These are phyloP conservation scores for Macrolepiota dolichaula DNA, from an alignment of 768 basidiomycete genomes.

Conservation along the genomic window DNA sequence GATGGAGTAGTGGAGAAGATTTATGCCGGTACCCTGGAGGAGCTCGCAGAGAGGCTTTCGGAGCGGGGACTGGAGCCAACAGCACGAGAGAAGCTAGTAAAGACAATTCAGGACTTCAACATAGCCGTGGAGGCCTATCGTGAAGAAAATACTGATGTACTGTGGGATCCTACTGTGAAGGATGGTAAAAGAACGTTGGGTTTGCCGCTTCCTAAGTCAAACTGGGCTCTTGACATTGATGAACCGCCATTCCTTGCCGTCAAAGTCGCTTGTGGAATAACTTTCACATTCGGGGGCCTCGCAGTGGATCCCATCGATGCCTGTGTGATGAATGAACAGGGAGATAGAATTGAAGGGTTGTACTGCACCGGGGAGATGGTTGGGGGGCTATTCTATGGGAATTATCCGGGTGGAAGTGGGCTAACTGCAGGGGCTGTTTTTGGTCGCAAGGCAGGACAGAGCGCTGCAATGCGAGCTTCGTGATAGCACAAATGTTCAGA, in stretches of 20 bases:
- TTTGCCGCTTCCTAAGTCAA: constrained; percentile 53
- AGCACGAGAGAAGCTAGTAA: constrained; percentile 36
- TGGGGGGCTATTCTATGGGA: constrained; percentile 57
- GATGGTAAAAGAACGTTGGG: constrained; percentile 55
- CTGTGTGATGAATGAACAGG: constrained; percentile 44
- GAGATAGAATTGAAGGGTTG: constrained; percentile 45
- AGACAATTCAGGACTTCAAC: constrained; percentile 51
- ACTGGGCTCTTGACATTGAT: constrained; percentile 62
- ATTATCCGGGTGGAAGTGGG: constrained; percentile 72
- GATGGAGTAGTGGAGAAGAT: constrained; percentile 59
- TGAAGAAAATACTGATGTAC: constrained; percentile 26
- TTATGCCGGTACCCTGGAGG: constrained; percentile 40
- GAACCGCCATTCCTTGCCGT: constrained; percentile 58
- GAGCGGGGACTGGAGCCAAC: constrained; percentile 38
- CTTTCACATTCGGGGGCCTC: constrained; percentile 71
- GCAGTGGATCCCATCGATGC: constrained; percentile 54
- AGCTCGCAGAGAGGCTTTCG: constrained; percentile 45
- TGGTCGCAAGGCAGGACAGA: constrained; percentile 51
- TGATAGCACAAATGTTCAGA: not conserved
- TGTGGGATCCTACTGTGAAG: constrained; percentile 65
- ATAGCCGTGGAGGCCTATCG: constrained; percentile 37
- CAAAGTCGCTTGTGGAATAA: constrained; percentile 66
- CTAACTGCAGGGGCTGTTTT: constrained; percentile 65
- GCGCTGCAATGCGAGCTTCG: constrained; percentile 30
- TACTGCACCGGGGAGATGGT: constrained; percentile 72